phyloP scores from a whole-genome alignment of 1,284 basidiomycete genomes.

The Trichosporon sp. region DNA sequence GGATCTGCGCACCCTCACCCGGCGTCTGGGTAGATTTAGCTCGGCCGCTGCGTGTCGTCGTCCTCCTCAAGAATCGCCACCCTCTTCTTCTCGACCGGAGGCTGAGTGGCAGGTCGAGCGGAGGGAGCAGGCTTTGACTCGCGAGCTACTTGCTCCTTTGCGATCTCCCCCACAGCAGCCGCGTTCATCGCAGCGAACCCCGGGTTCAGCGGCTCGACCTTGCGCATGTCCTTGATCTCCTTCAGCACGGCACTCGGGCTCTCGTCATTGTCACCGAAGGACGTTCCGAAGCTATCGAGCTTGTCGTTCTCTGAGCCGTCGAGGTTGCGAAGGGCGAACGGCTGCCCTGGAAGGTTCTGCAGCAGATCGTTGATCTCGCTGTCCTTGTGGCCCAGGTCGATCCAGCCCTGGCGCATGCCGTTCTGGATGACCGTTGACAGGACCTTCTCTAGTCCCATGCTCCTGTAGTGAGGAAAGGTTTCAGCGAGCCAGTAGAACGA shows the following conservation, averaged over 20 bases:
- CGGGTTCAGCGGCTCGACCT: background rate
- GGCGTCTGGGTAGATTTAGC: background rate
- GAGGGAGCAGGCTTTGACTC: background rate
- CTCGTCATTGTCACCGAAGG: background rate
- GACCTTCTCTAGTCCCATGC: slow-evolving; percentile 64
- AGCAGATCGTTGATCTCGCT: slow-evolving; percentile 38
- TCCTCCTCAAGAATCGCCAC: background rate
- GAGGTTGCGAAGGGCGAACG: slow-evolving; percentile 25
- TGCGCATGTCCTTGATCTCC: slow-evolving; percentile 8
- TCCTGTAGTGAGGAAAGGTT: slow-evolving; percentile 36
- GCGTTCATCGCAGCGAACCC: slow-evolving; percentile 1
- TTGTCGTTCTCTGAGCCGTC: slow-evolving; percentile 23
- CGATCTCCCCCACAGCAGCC: background rate
- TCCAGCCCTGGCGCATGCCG: slow-evolving; percentile 68
- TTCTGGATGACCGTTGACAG: slow-evolving; percentile 72
- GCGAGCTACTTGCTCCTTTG: background rate
- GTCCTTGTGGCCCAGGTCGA: slow-evolving; percentile 44
- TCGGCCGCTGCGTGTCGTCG: slow-evolving; percentile 5
- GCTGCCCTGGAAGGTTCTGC: slow-evolving; percentile 29
- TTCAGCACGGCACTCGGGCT: background rate
- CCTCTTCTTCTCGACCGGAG: background rate
- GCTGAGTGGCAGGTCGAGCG: background rate
- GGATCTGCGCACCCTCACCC: background rate
- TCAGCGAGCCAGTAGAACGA: background rate
- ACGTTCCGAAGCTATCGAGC: background rate